Conservation (phyloP, 257 asterid genomes). For the Gardenia jasminoides region DNA sequence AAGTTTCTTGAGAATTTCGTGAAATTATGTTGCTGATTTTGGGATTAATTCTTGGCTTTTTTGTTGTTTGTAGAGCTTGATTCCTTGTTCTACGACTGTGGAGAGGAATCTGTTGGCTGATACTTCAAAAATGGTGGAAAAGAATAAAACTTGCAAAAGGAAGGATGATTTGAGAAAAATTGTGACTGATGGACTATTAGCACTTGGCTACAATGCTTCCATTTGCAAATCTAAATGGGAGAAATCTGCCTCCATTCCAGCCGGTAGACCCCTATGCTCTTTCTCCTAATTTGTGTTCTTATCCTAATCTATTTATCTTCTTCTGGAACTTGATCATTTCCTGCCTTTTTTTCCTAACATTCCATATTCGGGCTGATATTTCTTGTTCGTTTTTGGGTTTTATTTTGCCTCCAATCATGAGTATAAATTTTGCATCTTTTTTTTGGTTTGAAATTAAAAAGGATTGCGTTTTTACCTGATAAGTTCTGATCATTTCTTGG, state of each 20-base stretch:
- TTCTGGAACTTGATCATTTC: neutral
- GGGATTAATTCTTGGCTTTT: constrained; percentile 15
- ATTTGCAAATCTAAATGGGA: constrained; percentile 93
- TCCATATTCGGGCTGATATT: neutral
- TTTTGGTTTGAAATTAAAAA: neutral
- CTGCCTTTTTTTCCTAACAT: neutral
- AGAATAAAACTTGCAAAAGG: constrained; percentile 54
- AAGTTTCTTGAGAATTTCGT: neutral
- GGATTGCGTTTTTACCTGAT: neutral
- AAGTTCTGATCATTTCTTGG: neutral
- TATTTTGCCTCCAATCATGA: neutral
- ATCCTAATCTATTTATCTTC: neutral
- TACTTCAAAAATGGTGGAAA: constrained; percentile 68
- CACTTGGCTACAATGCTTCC: constrained; percentile 69
- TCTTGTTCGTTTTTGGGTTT: neutral
- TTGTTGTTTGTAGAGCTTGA: constrained; percentile 54
- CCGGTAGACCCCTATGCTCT: constrained; percentile 47
- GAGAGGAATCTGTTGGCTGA: constrained; percentile 90
- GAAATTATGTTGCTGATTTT: neutral
- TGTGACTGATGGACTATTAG: constrained; percentile 57
- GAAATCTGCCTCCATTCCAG: constrained; percentile 67
- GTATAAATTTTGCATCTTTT: neutral
- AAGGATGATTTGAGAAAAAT: constrained; percentile 66
- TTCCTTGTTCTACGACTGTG: constrained; percentile 55
- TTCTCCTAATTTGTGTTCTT: neutral